A percentile compares a stretch with the other conserved stretches of the same genome.
Conservation (phyloP, 2,329 filamentous ascomycete species). For the Blastomyces gilchristii region DNA sequence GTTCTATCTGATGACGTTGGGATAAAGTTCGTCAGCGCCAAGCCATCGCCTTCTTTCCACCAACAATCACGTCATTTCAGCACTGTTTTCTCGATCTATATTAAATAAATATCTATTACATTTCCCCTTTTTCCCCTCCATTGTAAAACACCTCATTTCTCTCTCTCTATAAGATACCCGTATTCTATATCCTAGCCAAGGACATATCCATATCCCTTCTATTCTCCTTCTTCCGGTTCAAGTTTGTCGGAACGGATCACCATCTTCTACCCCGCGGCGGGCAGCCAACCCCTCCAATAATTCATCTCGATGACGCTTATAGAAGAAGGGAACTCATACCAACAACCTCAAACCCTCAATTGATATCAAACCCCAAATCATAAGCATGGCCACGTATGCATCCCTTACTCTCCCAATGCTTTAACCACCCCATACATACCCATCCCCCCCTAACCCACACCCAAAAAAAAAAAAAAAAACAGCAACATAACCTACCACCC, state of each 20-base stretch:
- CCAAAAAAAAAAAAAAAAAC: background rate
- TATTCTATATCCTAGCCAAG: background rate
- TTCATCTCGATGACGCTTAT: background rate
- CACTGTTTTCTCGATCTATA: background rate
- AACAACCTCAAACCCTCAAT: background rate
- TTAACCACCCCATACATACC: constrained; percentile 4
- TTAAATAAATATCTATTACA: background rate
- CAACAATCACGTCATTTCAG: background rate
- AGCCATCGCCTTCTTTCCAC: background rate
- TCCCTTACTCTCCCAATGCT: constrained; percentile 4
- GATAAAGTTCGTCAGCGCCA: background rate
- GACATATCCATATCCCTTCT: background rate
- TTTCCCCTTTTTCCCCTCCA: background rate
- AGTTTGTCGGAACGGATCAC: background rate
- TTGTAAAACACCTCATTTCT: background rate
- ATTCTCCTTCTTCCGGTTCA: background rate
- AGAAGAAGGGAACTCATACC: background rate
- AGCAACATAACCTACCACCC: constrained; percentile 42
- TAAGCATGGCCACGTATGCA: constrained; percentile 14
- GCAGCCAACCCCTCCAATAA: background rate
- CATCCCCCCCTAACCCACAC: constrained; percentile 11
- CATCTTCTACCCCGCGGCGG: background rate
- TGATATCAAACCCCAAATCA: background rate
- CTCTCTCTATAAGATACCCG: background rate
- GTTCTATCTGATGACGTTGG: background rate